phyloP scores from a whole-genome alignment of 352 stramenopile species.

The Poterioochromonas sp. region DNA sequence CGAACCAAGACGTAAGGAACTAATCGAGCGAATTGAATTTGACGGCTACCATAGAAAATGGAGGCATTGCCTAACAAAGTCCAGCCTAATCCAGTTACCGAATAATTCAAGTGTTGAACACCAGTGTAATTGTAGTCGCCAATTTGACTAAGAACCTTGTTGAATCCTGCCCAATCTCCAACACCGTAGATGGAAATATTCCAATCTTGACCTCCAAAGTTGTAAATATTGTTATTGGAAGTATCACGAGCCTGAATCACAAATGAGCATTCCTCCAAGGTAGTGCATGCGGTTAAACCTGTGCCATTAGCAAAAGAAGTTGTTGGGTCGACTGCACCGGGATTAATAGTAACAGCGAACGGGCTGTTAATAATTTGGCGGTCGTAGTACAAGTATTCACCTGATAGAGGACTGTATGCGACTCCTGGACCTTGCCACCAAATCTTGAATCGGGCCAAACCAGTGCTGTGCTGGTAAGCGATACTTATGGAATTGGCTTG shows the following conservation, averaged over 20 bases:
- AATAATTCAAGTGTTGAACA: constrained; percentile 18
- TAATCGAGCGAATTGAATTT: too few relatives aligned
- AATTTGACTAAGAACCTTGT: neutral
- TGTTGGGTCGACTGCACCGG: constrained; percentile 55
- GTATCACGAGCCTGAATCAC: constrained; percentile 59
- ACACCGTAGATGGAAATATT: constrained; percentile 22
- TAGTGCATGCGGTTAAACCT: constrained; percentile 45
- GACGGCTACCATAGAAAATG: neutral
- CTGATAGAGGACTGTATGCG: constrained; percentile 44
- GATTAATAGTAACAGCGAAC: constrained; percentile 58
- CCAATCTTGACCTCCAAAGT: constrained; percentile 35
- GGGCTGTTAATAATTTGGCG: constrained; percentile 49
- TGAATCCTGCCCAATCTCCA: constrained; percentile 25
- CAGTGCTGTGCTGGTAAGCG: constrained; percentile 65
- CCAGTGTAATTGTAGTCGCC: neutral
- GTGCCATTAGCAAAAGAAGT: constrained; percentile 18
- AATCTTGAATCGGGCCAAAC: constrained; percentile 67
- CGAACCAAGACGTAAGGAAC: neutral
- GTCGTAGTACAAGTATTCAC: constrained; percentile 48
- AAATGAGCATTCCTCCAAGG: constrained; percentile 56
- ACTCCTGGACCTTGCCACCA: constrained; percentile 53
- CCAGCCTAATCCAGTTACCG: neutral
- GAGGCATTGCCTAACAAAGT: neutral
- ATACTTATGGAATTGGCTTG: constrained; percentile 67
- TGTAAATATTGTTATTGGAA: constrained; percentile 54